phyloP scores from a whole-genome alignment of 345 rosid genomes.

The Populus ilicifolia region DNA sequence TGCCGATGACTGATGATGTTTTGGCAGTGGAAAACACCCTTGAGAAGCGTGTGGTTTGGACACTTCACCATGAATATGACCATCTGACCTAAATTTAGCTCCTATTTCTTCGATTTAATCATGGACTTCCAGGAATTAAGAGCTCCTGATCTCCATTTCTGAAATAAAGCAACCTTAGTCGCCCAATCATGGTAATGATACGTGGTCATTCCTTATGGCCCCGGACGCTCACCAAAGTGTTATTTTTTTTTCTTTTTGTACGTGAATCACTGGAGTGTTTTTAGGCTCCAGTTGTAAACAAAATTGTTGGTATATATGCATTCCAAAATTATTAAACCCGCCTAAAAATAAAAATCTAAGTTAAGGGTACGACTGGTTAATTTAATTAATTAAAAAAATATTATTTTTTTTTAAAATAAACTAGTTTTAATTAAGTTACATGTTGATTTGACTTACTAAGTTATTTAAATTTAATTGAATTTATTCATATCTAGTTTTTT shows the following conservation, averaged over 20 bases:
- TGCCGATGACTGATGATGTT: not conserved
- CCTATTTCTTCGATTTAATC: not conserved
- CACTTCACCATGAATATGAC: too few species aligned
- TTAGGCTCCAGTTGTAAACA: not conserved
- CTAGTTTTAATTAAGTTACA: accelerated
- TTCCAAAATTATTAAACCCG: too few species aligned
- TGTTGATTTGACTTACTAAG: too few species aligned
- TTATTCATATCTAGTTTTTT: too few species aligned
- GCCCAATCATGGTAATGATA: not conserved
- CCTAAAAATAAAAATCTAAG: too few species aligned
- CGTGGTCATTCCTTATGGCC: not conserved
- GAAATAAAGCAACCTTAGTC: not conserved
- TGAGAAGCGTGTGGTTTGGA: not conserved
- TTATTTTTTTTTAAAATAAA: too few species aligned
- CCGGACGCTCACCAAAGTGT: not conserved
- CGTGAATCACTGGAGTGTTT: not conserved
- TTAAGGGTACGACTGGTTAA: too few species aligned
- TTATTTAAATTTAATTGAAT: too few species aligned
- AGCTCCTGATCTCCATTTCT: not conserved
- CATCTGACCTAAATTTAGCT: not conserved
- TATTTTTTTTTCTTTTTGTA: too few species aligned
- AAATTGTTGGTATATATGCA: too few species aligned
- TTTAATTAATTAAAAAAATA: too few species aligned
- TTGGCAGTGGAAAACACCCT: not conserved
- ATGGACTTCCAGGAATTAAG: not conserved